A percentile compares a stretch with the other conserved stretches of the same genome.
Conservation (phyloP, 129 eudicot species). For the Glebionis coronaria region DNA sequence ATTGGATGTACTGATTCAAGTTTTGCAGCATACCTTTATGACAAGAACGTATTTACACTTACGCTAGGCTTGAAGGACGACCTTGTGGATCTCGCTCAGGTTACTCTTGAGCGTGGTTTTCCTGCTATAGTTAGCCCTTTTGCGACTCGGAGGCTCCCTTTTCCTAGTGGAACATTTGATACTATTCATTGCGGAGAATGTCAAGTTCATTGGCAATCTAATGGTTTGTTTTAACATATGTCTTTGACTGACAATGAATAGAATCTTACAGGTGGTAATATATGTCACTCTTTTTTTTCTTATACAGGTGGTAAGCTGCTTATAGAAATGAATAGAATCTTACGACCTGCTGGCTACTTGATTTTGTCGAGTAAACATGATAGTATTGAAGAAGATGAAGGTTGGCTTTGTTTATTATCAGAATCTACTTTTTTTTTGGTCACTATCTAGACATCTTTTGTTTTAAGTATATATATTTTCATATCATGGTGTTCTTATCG, state of each 20-base stretch:
- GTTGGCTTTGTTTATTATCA: constrained; percentile 33
- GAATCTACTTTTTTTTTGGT: constrained; percentile 8
- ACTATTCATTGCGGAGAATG: constrained; percentile 92
- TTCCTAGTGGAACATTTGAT: constrained; percentile 95
- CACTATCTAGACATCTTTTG: neutral
- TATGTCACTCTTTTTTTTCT: neutral
- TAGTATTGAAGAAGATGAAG: constrained; percentile 90
- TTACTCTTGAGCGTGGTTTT: constrained; percentile 96
- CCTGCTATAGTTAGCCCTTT: constrained; percentile 80
- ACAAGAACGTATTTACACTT: constrained; percentile 68
- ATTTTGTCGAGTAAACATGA: constrained; percentile 73
- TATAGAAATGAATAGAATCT: constrained; percentile 82
- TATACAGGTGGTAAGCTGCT: constrained; percentile 75
- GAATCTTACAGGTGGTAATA: neutral
- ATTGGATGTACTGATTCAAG: constrained; percentile 89
- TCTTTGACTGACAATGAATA: constrained; percentile 5
- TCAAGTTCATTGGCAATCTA: constrained; percentile 76
- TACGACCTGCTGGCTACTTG: constrained; percentile 94
- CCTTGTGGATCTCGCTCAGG: constrained; percentile 79
- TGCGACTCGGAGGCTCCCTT: constrained; percentile 71
- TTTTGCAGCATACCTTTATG: constrained; percentile 60
- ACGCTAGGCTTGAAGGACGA: constrained; percentile 88
- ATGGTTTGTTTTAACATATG: too few relatives aligned
- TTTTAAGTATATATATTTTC: neutral
- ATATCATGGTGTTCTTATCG: neutral